These are phyloP conservation scores for Acacia confusa DNA, from an alignment of 306 rosid genomes.

Conservation along the genomic window DNA sequence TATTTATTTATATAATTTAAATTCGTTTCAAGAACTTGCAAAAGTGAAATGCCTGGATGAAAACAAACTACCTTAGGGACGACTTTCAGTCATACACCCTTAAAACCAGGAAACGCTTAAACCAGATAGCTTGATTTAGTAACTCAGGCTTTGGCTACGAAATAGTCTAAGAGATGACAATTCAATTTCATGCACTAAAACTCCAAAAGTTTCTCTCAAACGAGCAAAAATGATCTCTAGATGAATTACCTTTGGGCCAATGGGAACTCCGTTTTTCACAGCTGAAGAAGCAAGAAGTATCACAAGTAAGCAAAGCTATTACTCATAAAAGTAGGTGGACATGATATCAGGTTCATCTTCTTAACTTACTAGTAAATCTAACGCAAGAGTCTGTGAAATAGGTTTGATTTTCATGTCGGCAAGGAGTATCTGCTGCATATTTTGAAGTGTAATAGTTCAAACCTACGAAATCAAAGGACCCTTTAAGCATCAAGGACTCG, in stretches of 20 bases:
- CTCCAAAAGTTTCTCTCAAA: constrained; percentile 5
- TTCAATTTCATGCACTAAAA: neutral
- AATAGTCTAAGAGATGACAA: neutral
- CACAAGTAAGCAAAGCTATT: constrained; percentile 1
- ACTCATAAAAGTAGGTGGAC: neutral
- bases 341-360: constrained; percentile 17
- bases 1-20: neutral
- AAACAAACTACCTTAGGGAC: neutral
- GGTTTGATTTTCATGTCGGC: constrained; percentile 24
- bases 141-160: neutral
- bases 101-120: neutral
- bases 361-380: constrained; percentile 39
- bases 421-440: constrained; percentile 42
- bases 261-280: constrained; percentile 39
- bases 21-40: neutral
- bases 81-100: neutral
- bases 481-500: constrained; percentile 42
- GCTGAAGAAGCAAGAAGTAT: constrained; percentile 33
- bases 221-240: constrained; percentile 26
- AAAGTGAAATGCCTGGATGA: neutral
- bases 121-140: neutral
- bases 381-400: constrained; percentile 35
- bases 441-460: constrained; percentile 57
- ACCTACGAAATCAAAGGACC: constrained; percentile 69
- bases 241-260: constrained; percentile 58